Evolutionary conservation across 73 alveolate species (phyloP).

Genomic region (Paramecium tetraurelia): DNA sequence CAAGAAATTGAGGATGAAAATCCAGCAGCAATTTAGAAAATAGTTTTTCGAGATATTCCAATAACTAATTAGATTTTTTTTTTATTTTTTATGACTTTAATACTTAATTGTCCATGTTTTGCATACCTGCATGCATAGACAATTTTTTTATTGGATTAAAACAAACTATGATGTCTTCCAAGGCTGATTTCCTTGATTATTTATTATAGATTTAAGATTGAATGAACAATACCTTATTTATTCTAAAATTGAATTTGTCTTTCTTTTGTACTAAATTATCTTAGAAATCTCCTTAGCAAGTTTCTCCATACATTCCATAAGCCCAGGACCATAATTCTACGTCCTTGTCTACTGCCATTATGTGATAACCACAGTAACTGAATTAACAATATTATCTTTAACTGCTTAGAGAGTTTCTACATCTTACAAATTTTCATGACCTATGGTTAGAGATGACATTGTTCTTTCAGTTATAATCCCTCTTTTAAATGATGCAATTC

Average conservation of each 20-base stretch:
- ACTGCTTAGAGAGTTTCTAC: constrained; percentile 76
- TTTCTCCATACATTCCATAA: constrained; percentile 94
- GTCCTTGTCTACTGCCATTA: constrained; percentile 85
- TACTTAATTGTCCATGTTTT: constrained; percentile 93
- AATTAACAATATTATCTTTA: constrained; percentile 70
- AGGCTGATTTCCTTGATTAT: constrained; percentile 79
- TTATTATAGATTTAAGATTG: constrained; percentile 78
- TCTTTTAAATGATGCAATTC: too few relatives aligned
- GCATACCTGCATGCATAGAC: constrained; percentile 96
- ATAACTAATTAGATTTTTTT: constrained; percentile 84
- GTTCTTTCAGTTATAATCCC: too few relatives aligned
- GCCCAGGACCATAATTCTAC: constrained; percentile 93
- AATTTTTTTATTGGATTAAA: constrained; percentile 83
- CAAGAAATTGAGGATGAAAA: constrained; percentile 91
- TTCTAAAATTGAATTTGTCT: constrained; percentile 42
- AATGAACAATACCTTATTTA: not conserved
- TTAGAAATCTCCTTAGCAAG: constrained; percentile 85
- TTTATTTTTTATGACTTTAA: constrained; percentile 84
- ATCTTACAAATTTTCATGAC: constrained; percentile 89
- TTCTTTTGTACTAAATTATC: constrained; percentile 58
- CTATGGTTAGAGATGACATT: too few relatives aligned
- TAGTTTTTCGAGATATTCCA: constrained; percentile 70
- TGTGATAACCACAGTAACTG: constrained; percentile 97
- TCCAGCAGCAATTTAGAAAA: constrained; percentile 92
- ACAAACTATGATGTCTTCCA: constrained; percentile 96